phyloP scores from a whole-genome alignment of 768 basidiomycete genomes.

The Ramaria sp. region DNA sequence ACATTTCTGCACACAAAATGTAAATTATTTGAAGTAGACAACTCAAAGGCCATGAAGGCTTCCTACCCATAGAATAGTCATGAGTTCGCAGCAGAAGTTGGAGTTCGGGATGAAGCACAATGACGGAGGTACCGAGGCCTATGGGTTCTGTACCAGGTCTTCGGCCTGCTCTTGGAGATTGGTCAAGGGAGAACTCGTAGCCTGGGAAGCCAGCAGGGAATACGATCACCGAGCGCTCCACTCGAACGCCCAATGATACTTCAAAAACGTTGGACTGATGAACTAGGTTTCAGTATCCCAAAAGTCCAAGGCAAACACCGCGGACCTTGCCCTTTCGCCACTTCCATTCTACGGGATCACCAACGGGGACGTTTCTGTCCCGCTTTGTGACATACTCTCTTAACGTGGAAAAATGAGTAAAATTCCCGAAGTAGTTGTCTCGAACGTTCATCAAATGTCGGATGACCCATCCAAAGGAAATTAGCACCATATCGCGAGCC shows the following conservation, averaged over 20 bases:
- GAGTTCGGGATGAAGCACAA: conserved; percentile 52
- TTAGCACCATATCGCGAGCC: conserved; percentile 47
- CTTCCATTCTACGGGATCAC: conserved; percentile 73
- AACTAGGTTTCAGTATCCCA: background rate
- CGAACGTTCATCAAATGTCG: conserved; percentile 80
- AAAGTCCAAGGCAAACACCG: background rate
- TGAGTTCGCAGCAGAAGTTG: conserved; percentile 71
- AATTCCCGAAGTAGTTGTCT: conserved; percentile 91
- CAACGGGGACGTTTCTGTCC: conserved; percentile 43
- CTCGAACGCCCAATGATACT: conserved; percentile 46
- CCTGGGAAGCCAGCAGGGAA: conserved; percentile 62
- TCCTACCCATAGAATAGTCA: conserved; percentile 80
- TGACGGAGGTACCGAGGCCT: conserved; percentile 42
- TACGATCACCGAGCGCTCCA: conserved; percentile 43
- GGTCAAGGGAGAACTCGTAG: conserved; percentile 30
- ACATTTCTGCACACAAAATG: conserved; percentile 46
- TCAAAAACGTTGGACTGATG: conserved; percentile 76
- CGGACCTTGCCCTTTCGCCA: conserved; percentile 71
- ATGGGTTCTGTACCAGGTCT: conserved; percentile 15
- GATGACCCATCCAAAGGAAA: conserved; percentile 77
- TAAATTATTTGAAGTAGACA: background rate
- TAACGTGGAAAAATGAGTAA: conserved; percentile 86
- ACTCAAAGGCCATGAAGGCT: background rate
- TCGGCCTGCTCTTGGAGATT: conserved; percentile 13
- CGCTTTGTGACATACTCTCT: conserved; percentile 74